Base-by-base conservation (phyloP, 2,329 filamentous ascomycete genomes). In the Teratosphaeria nubilosa region DNA sequence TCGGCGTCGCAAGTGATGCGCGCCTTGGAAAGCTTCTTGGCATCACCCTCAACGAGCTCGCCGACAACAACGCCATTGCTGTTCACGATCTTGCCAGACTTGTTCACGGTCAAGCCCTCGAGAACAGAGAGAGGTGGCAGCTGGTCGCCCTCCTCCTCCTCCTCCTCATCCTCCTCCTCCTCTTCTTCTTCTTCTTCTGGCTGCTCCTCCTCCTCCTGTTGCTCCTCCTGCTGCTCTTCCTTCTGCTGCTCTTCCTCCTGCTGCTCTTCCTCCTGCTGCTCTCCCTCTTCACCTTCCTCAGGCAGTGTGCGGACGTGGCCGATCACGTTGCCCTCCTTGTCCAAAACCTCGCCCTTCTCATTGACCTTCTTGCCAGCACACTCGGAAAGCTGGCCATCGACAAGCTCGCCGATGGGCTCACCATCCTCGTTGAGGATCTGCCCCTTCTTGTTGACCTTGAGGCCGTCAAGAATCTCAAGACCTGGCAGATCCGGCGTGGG, bases 321-420 rank as follows among this genome's bases (percentile, higher is more conserved):
- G 61, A 86, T 78, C 62, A 86, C 77, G 51, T 84, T 83, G 51
- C 84, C 83, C 52, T 82, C 79, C 69, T 79, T 82, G 68, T 85
- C 83, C 66, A 85, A 77, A 58, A 86, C 82, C 65, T 86, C 84
- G 22, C 84, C 84, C 70, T 85, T 77, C 59, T 78, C 79, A 63
- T 86, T 85, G 64, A 84, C 75, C 71, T 85, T 86, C 74, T 85
- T 85, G 59, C 84, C 79, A 20, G 85, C 81, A 62, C 84, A 86
- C 61, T 85, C 82, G 14, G 78, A 71, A 13, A 86, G 70, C 56
- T 86, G 80, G 50, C 85, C 85, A 63, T 81, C 78, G 48, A 72
- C 68, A 50, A 82, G 76, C 64, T 80, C 77, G 32, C 78, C 80
- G 63, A 82, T 79, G 6, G 74, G 70, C 59, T 82, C 80, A 25